Evolutionary conservation across 495 filamentous ascomycete species (phyloP).

Genomic region (Annulohypoxylon maeteangense): DNA sequence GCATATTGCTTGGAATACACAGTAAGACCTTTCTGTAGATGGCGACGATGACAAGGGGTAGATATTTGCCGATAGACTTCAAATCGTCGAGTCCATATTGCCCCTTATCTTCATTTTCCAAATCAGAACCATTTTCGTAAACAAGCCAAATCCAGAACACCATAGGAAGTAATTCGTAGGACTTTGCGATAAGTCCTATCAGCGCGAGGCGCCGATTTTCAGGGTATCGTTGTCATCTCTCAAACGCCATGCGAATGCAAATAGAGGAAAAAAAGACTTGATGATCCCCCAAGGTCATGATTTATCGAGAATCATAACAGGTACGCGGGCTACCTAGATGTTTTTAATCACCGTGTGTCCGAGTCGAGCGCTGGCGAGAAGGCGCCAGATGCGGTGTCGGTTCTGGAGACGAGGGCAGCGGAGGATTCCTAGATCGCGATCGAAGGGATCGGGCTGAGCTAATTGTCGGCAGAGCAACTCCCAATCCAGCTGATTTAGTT

Average conservation of each 20-base stretch:
- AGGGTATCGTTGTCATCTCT: neutral
- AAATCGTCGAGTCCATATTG: neutral
- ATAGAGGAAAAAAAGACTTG: neutral
- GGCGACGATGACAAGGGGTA: neutral
- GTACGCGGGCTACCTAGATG: too few species aligned
- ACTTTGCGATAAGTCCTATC: neutral
- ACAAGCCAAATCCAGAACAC: neutral
- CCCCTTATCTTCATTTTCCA: neutral
- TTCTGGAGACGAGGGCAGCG: constrained; percentile 19
- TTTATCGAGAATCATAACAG: too few species aligned
- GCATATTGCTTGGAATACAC: neutral
- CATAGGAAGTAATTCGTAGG: neutral
- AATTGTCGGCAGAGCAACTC: constrained; percentile 41
- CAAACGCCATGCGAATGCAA: neutral
- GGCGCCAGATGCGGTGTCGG: constrained; percentile 39
- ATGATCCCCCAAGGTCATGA: neutral
- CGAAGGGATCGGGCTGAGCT: constrained; percentile 16
- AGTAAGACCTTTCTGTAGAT: neutral
- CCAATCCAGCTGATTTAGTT: constrained; percentile 33
- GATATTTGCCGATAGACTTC: neutral
- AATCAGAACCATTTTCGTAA: neutral
- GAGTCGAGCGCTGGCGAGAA: constrained; percentile 19
- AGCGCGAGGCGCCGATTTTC: neutral
- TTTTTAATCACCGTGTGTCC: neutral
- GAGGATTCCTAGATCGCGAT: neutral